Base-by-base conservation (phyloP, 225 moss, liverwort and hornwort genomes). In the Physcomitrellopsis africana region DNA sequence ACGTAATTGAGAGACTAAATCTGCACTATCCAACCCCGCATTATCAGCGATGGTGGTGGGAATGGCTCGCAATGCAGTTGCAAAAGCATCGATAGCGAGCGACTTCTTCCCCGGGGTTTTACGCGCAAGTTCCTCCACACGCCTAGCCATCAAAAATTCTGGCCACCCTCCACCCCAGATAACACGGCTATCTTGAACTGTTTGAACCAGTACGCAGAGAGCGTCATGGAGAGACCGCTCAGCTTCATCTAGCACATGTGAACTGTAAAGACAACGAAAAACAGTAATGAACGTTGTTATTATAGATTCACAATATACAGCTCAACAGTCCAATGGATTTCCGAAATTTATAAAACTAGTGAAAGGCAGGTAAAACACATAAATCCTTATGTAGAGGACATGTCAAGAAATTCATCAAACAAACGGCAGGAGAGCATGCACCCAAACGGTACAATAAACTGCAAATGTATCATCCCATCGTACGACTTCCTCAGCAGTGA, bases 161-260 rank as follows among this genome's bases (percentile, higher is more conserved):
- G 97, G 97, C 97, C 97, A 99, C 9, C 97, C 97, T 60, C 95
- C 95, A 70, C 97, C 97, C 97, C 92, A 94, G 51, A 99, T 90
- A 10, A 99, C 97, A 73, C 94, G 91, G 78, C 93, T 93, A 47
- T 99, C 97, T 69, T 90, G 83, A 8, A 94, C 94, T 24, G 97
- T 99, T 44, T 93, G 88, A 44, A 93, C 93, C 15, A 99, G 85
- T 14, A 94, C 97, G 77, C 94, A 99, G 0, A 99, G 88, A 8
- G 97, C 97, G 77, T 99, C 94, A 72, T 99, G 97, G 0, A 94
- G 92, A 2, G 94, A 99, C 65, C 94, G 90, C 86, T 99, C 94
- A 17, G 94, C 97, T 80, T 99, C 97, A 15, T 99, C 97, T 37
- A 99, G 41, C 43, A 99, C 91, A 68, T 99, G 97, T 0, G 87